Evolutionary conservation across 495 filamentous ascomycete genomes (phyloP).

Genomic region (Staphylotrichum tortipilum): DNA sequence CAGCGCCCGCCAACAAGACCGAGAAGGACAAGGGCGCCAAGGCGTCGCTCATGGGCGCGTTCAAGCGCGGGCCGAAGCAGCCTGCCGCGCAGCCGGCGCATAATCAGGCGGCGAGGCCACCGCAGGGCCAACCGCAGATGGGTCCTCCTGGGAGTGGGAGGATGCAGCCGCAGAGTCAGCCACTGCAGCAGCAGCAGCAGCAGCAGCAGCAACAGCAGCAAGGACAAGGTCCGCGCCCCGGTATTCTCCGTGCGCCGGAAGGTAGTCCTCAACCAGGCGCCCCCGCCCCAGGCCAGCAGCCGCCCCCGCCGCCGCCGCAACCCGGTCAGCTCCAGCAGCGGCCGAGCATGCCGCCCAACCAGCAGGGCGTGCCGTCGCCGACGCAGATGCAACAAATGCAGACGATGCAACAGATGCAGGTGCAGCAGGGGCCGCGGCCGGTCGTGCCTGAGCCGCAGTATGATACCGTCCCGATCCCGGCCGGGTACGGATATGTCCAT

Average conservation of each 20-base stretch:
- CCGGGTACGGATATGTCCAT: conserved; percentile 37
- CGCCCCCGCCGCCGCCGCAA: background rate
- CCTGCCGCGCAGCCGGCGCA: conserved; percentile 7
- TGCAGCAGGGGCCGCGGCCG: conserved; percentile 2
- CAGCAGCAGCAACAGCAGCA: conserved; percentile 3
- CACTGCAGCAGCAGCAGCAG: conserved; percentile 4
- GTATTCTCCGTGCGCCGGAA: too few species aligned
- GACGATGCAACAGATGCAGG: too few species aligned
- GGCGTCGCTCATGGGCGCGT: conserved; percentile 23
- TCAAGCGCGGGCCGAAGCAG: conserved; percentile 17
- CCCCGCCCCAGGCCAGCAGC: too few species aligned
- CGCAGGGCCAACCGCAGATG: conserved; percentile 8
- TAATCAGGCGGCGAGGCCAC: conserved; percentile 7
- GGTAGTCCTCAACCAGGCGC: too few species aligned
- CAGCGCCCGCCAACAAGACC: conserved; percentile 8
- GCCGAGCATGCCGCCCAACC: background rate
- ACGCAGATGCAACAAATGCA: too few species aligned
- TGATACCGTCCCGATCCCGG: conserved; percentile 39
- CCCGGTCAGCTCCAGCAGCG: background rate
- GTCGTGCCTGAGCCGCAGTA: conserved; percentile 31
- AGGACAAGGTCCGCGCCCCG: background rate
- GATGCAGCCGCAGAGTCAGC: conserved; percentile 2
- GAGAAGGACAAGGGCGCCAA: conserved; percentile 23
- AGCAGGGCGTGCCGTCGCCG: too few species aligned
- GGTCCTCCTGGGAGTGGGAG: too few species aligned